Percentiles rank a stretch among this genome's conserved stretches.
Conservation (phyloP, 1,139 yeast species). For the Suhomyces terraborum region DNA sequence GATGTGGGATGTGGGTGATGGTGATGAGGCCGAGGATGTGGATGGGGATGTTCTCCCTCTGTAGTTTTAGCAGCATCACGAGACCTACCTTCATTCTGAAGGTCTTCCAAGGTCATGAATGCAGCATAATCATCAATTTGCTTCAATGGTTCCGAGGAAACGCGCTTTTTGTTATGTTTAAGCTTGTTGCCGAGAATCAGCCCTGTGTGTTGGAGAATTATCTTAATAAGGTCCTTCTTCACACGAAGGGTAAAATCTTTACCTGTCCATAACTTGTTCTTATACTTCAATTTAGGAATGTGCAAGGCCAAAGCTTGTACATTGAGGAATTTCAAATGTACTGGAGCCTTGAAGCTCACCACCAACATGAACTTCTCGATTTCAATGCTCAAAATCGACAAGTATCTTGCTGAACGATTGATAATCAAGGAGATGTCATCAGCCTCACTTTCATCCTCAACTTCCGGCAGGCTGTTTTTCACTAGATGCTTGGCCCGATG, state of each 20-base stretch:
- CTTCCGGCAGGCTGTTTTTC: conserved; percentile 4
- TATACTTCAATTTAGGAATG: conserved; percentile 65
- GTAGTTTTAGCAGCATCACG: conserved; percentile 23
- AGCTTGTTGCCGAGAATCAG: conserved; percentile 78
- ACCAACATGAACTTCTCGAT: conserved; percentile 56
- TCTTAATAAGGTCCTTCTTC: conserved; percentile 67
- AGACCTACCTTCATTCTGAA: conserved; percentile 35
- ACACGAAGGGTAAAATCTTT: conserved; percentile 68
- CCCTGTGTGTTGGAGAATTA: conserved; percentile 75
- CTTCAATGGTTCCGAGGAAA: conserved; percentile 40
- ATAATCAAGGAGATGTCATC: conserved; percentile 61
- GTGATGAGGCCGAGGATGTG: conserved; percentile 9
- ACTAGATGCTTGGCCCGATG: conserved; percentile 1
- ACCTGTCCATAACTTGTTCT: conserved; percentile 75
- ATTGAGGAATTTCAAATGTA: conserved; percentile 64
- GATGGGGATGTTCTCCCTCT: conserved; percentile 11
- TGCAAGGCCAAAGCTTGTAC: conserved; percentile 67
- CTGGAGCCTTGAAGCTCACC: conserved; percentile 78
- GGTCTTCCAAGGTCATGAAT: conserved; percentile 42
- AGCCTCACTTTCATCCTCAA: conserved; percentile 22
- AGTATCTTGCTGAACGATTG: conserved; percentile 63
- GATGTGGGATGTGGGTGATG: conserved; percentile 2
- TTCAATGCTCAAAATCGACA: conserved; percentile 61
- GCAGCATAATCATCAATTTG: conserved; percentile 46
- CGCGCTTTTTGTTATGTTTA: conserved; percentile 41